Evolutionary conservation across 352 stramenopile genomes (phyloP).

Genomic region (Phytopythium vexans): DNA sequence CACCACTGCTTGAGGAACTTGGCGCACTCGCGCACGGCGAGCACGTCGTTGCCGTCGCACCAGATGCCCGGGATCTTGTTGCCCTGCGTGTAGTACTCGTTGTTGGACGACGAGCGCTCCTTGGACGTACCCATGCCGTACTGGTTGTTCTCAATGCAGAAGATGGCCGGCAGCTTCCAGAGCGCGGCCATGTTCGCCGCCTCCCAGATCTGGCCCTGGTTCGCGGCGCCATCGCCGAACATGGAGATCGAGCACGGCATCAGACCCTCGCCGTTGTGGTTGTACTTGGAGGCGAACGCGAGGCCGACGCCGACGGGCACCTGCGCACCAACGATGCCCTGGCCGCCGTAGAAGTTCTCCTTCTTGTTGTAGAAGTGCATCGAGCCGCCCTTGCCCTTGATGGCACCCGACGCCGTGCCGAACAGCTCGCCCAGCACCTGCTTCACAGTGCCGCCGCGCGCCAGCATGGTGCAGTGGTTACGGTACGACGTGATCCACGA

Average conservation of each 20-base stretch:
- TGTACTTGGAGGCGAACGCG: constrained; percentile 99
- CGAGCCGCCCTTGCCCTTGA: constrained; percentile 96
- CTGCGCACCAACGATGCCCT: constrained; percentile 98
- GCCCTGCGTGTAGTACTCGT: constrained; percentile 99
- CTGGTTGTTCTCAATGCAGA: constrained; percentile 99
- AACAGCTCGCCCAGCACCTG: constrained; percentile 96
- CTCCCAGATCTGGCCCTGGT: constrained; percentile 99
- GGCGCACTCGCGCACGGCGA: constrained; percentile 96
- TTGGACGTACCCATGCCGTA: constrained; percentile 99
- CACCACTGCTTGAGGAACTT: constrained; percentile 97
- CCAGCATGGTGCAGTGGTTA: constrained; percentile 98
- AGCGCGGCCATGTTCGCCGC: constrained; percentile 97
- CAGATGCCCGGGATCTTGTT: constrained; percentile 99
- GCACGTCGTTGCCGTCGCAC: constrained; percentile 99
- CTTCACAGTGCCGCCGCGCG: constrained; percentile 92
- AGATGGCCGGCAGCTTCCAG: constrained; percentile 99
- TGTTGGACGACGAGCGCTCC: constrained; percentile 95
- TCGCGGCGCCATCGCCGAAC: constrained; percentile 99
- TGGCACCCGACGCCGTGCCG: constrained; percentile 87
- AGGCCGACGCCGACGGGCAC: constrained; percentile 97
- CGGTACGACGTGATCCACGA: constrained; percentile 99
- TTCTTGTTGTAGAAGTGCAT: constrained; percentile 99
- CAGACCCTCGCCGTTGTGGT: constrained; percentile 83
- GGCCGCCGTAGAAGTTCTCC: constrained; percentile 97
- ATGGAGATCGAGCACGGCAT: constrained; percentile 96